Base-by-base conservation (phyloP, 2,329 filamentous ascomycete genomes). In the Torrubiella hemipterigena region DNA sequence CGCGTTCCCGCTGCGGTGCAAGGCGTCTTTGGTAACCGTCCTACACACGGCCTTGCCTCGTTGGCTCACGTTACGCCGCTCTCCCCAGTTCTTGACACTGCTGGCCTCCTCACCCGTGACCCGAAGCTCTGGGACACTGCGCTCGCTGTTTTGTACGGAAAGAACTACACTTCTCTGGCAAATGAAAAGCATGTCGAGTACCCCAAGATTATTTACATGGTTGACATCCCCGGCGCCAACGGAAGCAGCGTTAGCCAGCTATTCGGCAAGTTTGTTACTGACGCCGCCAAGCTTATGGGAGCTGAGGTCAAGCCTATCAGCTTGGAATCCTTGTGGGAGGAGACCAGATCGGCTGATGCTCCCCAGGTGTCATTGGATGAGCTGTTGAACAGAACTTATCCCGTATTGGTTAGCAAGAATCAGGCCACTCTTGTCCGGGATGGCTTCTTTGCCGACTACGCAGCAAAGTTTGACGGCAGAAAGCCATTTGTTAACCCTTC, bases 21-120 rank as follows among this genome's bases (percentile, higher is more conserved):
- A 7, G 39, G 39, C 5, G 17, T 36, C 17, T 38, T 38, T 19
- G 39, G 39, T 14, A 39, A 40, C 18, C 21, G 39, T 10, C 39
- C 39, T 9, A 39, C 37, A 4, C 30, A 26, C 17, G 33, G 32
- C 6, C 27, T 29, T n/a, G 38, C 35, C 25, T 20, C 32, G 16
- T 33, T 41, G 7, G 27, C 33, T 6, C 30, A 26, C 9, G 34
- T 37, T 7, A 38, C 36, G 11, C 37, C 39, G 23, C 27, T 39
- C 16, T 20, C 37, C 9, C 27, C 32, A 17, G 28, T 26, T n/a
- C 26, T 39, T 11, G 39, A 39, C 22, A 38, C 39, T 9, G 30
- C 39, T 5, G 39, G 39, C 7, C 22, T 39, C 8, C 22, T 34
- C 14, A 35, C 35, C 12, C 19, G 39, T 4, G 37, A 41, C n/a